Base-by-base conservation (phyloP, 768 basidiomycete species). In the Boletus insuetus region DNA sequence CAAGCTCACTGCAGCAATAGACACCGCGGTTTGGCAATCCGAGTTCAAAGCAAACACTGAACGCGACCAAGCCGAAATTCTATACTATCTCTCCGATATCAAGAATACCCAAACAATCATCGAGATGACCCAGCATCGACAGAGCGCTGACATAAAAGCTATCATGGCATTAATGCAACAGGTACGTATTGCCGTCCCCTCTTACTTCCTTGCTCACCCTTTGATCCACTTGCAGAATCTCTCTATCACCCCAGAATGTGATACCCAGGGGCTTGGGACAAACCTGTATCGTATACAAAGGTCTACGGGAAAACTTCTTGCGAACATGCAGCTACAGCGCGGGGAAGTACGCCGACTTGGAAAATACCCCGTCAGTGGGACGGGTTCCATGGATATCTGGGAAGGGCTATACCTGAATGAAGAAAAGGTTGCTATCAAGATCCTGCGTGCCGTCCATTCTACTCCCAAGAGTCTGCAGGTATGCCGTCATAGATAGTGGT, bases 381-480 rank as follows among this genome's bases (percentile, higher is more conserved):
- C 77, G 8, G 74, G 77, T 14, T 74, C 77, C 4, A 82, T 82
- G 73, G 82, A 82, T 65, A 78, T 82, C 45, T 74, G 74, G 74
- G 80, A 83, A 62, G 83, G 83, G 4, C 31, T 78, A 11, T 84
- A 82, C 68, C 73, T 84, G 1, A 72, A 73, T 32, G 71, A 75
- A 46, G 79, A 82, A 58, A 82, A 81, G 54, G 83, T 84, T 3
- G 79, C 80, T 3, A 79, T 84, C 64, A 84, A 84, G 61, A 75
- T 78, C 8, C 67, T 84, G 32, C 78, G 83, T 37, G 78, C 80
- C 12, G 76, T 83, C 44, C 73, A 78, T 46, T 74, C 77, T 29
- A 73, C 76, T 49, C 80, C 79, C 7, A 69, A 74, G 29, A 79
- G 76, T 56, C 54, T 75, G 24, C 65, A 73, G 52, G 82, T 81